Conservation (phyloP, 2,329 filamentous ascomycete genomes). For the Verticillium isaacii region DNA sequence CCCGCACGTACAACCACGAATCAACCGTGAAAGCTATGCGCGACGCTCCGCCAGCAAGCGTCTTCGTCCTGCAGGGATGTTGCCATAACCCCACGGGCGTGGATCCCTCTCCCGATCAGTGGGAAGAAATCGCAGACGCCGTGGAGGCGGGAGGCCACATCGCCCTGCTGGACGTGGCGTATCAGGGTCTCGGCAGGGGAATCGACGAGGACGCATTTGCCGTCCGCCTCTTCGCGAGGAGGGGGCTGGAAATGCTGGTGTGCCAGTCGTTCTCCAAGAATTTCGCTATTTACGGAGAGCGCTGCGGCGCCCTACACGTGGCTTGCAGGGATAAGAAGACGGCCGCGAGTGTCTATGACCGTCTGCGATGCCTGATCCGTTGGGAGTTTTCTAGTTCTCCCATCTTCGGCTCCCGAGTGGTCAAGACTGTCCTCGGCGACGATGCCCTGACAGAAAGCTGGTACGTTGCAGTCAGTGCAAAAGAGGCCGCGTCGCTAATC, state of each 20-base stretch:
- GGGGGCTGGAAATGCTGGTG: slow-evolving; percentile 23
- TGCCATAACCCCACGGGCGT: slow-evolving; percentile 31
- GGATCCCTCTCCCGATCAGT: slow-evolving; percentile 25
- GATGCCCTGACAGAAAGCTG: not conserved
- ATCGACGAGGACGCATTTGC: slow-evolving; percentile 26
- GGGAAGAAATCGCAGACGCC: slow-evolving; percentile 18
- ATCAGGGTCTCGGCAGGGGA: slow-evolving; percentile 27
- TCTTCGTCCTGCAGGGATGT: slow-evolving; percentile 29
- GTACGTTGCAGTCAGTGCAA: not conserved
- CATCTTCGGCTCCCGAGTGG: slow-evolving; percentile 4
- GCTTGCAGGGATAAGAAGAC: not conserved
- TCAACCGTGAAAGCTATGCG: slow-evolving; percentile 16
- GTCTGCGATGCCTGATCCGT: slow-evolving; percentile 7
- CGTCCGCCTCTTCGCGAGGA: slow-evolving; percentile 18
- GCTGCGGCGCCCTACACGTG: slow-evolving; percentile 21
- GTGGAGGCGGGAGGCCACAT: slow-evolving; percentile 19
- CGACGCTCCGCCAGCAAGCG: slow-evolving; percentile 21
- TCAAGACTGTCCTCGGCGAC: slow-evolving; percentile 3
- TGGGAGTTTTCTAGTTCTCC: slow-evolving; percentile 6
- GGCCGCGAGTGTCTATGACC: slow-evolving; percentile 6
- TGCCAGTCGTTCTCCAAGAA: slow-evolving; percentile 34
- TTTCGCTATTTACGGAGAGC: slow-evolving; percentile 30
- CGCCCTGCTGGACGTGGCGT: slow-evolving; percentile 30
- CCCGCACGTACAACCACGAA: slow-evolving; percentile 19
- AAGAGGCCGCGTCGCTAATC: not conserved